These are phyloP conservation scores for Penicillium sp. DNA, from an alignment of 2,329 filamentous ascomycete genomes.

Conservation along the genomic window DNA sequence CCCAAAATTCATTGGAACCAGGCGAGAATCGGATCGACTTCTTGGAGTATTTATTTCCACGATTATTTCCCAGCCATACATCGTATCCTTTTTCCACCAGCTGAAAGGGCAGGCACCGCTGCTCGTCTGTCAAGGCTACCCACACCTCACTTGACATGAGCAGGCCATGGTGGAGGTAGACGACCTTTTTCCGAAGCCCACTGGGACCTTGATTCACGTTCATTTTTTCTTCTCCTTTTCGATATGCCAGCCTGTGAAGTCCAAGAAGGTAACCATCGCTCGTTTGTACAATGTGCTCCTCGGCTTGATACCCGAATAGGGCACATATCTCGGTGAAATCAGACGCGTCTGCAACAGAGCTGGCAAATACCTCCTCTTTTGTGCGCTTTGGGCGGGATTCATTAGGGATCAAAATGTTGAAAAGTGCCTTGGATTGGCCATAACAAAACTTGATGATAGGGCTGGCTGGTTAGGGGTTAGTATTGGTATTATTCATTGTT, in stretches of 20 bases:
- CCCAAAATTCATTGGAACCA: conserved; percentile 79
- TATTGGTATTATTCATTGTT: neutral
- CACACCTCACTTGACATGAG: conserved; percentile 99
- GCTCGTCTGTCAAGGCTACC: conserved; percentile 85
- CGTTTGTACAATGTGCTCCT: conserved; percentile 95
- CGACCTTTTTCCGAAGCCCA: conserved; percentile 75
- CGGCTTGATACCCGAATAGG: conserved; percentile 85
- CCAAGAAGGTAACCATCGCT: conserved; percentile 91
- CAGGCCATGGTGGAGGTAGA: conserved; percentile 92
- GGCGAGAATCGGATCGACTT: conserved; percentile 79
- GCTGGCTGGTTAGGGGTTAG: conserved; percentile 56
- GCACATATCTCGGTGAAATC: conserved; percentile 95
- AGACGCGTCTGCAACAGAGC: conserved; percentile 77
- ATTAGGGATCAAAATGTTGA: conserved; percentile 73
- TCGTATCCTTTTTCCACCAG: conserved; percentile 90
- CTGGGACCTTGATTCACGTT: conserved; percentile 69
- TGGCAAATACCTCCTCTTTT: conserved; percentile 68
- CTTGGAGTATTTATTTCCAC: conserved; percentile 98
- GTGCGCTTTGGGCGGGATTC: conserved; percentile 67
- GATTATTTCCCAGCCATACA: conserved; percentile 97
- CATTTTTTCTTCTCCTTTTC: conserved; percentile 74
- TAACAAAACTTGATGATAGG: conserved; percentile 83
- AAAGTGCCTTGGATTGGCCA: conserved; percentile 74
- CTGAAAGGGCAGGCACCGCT: conserved; percentile 83
- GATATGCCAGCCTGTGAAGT: conserved; percentile 81